These are phyloP conservation scores for Arthrinium puccinioides DNA, from an alignment of 2,329 filamentous ascomycete genomes.

Conservation along the genomic window DNA sequence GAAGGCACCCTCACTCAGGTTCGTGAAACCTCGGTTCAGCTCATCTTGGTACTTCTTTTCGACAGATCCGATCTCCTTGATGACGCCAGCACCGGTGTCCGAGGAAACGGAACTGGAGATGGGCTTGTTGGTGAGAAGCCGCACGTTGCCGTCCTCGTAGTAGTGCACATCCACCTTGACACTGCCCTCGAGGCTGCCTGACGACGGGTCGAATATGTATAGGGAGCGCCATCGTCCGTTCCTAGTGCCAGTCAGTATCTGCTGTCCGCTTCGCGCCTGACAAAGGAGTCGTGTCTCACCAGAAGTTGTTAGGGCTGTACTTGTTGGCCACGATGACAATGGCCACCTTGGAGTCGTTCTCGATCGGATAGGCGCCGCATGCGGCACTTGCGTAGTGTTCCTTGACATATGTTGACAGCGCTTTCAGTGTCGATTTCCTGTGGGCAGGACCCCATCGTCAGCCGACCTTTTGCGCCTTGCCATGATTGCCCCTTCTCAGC, in stretches of 20 bases:
- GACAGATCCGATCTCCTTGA: slow-evolving; percentile 66
- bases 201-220: slow-evolving; percentile 71
- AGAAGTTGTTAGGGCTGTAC: slow-evolving; percentile 97
- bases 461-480: slow-evolving; percentile 10
- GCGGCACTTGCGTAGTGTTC: slow-evolving; percentile 85
- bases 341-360: slow-evolving; percentile 68
- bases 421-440: slow-evolving; percentile 79
- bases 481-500: background rate
- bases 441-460: slow-evolving; percentile 3
- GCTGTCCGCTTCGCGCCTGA: background rate
- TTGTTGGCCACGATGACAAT: slow-evolving; percentile 89
- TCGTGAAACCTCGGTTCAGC: slow-evolving; percentile 82
- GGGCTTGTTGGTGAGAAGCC: slow-evolving; percentile 81
- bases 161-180: slow-evolving; percentile 97
- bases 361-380: slow-evolving; percentile 75
- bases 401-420: slow-evolving; percentile 64
- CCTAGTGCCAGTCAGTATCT: slow-evolving; percentile 39
- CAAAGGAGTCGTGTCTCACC: no score
- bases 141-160: slow-evolving; percentile 98
- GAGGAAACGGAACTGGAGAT: slow-evolving; percentile 55
- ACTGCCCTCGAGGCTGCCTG: slow-evolving; percentile 62
- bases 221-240: slow-evolving; percentile 93
- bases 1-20: slow-evolving; percentile 88
- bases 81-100: slow-evolving; percentile 59
- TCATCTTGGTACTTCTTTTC: slow-evolving; percentile 97